phyloP scores from a whole-genome alignment of 768 basidiomycete species.

The Agrocybe chaxingu region DNA sequence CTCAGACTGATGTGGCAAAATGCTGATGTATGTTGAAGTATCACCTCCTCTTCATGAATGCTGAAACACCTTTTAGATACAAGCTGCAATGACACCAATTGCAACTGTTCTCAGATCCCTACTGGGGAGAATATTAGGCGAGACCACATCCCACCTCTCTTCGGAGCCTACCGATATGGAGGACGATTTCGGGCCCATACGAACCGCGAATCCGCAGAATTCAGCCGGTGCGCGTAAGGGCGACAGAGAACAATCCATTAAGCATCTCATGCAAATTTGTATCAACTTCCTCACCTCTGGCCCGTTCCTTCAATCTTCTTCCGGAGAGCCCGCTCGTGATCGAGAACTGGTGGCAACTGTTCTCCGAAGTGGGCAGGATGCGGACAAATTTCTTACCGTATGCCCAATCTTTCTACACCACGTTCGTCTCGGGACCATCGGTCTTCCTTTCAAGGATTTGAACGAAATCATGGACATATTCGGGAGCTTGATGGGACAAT shows the following conservation, averaged over 20 bases:
- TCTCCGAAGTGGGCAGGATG: constrained; percentile 33
- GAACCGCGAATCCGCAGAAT: constrained; percentile 31
- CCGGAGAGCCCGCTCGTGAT: constrained; percentile 60
- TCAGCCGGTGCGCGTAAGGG: constrained; percentile 23
- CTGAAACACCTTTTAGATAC: constrained; percentile 40
- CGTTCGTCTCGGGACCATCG: constrained; percentile 52
- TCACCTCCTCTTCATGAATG: background rate
- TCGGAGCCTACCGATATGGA: constrained; percentile 28
- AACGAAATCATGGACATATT: constrained; percentile 53
- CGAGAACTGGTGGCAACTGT: constrained; percentile 56
- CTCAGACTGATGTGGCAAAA: constrained; percentile 65
- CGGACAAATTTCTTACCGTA: constrained; percentile 56
- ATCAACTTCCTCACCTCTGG: constrained; percentile 58
- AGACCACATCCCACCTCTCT: constrained; percentile 15
- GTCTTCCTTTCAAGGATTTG: constrained; percentile 47
- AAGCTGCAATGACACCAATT: constrained; percentile 36
- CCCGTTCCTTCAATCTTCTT: constrained; percentile 59
- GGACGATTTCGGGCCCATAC: constrained; percentile 56
- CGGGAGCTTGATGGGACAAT: constrained; percentile 46
- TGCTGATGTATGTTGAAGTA: constrained; percentile 51
- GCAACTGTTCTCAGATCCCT: constrained; percentile 33
- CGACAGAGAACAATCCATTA: constrained; percentile 25
- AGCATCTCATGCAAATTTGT: constrained; percentile 47
- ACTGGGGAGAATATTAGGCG: constrained; percentile 35
- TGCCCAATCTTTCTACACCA: constrained; percentile 54